These are phyloP conservation scores for Pholiota molesta DNA, from an alignment of 768 basidiomycete genomes.

Conservation along the genomic window DNA sequence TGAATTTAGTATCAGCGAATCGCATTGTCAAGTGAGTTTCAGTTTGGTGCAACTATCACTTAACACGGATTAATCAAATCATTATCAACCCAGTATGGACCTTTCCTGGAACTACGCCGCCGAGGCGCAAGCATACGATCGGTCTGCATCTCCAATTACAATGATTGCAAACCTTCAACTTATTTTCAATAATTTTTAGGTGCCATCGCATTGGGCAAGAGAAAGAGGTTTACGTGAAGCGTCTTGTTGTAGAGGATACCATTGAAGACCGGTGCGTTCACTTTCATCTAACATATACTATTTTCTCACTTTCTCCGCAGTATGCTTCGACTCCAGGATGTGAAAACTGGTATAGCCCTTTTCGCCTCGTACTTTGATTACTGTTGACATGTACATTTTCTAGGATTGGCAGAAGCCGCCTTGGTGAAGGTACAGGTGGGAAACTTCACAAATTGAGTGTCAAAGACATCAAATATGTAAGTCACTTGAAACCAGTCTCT, in stretches of 20 bases:
- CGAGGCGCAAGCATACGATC: constrained; percentile 67
- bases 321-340: constrained; percentile 71
- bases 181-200: constrained; percentile 31
- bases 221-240: constrained; percentile 68
- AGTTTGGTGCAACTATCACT: not conserved
- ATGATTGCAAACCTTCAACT: constrained; percentile 21
- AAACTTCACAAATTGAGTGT: constrained; percentile 69
- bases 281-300: not conserved
- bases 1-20: constrained; percentile 70
- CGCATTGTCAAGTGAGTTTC: constrained; percentile 63
- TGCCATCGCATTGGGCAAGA: constrained; percentile 74
- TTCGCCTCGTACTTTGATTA: not conserved
- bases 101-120: constrained; percentile 76
- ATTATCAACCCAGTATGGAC: constrained; percentile 52
- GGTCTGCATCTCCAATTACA: constrained; percentile 30
- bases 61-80: not conserved
- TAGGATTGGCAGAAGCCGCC: constrained; percentile 68
- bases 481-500: constrained; percentile 17
- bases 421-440: constrained; percentile 66
- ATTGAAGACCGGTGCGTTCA: constrained; percentile 73
- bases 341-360: constrained; percentile 52
- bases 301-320: constrained; percentile 30
- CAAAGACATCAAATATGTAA: constrained; percentile 66
- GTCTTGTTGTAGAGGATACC: constrained; percentile 65
- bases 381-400: not conserved